Base-by-base conservation (phyloP, 129 eudicot species). In the Centrapalus pauciflorus region DNA sequence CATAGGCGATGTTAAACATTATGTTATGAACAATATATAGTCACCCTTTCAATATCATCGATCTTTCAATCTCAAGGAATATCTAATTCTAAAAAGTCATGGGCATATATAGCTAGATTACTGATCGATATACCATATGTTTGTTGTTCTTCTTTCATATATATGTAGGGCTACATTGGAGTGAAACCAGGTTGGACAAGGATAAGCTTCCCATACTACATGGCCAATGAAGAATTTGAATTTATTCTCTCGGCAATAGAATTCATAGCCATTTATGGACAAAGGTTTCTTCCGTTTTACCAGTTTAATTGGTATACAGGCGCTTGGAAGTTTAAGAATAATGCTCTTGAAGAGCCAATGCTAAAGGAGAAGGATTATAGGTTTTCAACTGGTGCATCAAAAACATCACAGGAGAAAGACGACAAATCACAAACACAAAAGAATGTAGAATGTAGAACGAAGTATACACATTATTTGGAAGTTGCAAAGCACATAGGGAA, bases 111-210 rank as follows among this genome's bases (percentile, higher is more conserved):
- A n/a, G n/a, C n/a, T n/a, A n/a, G n/a, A n/a, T n/a, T n/a, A n/a
- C n/a, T n/a, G n/a, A n/a, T n/a, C n/a, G n/a, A n/a, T n/a, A n/a
- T 87, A 83, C 8, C 48, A 13, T 32, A 1, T 20, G 28, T 30
- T 67, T 20, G 1, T 1, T 41, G n/a, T 40, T 65, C 9, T 17
- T 67, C 40, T 3, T 70, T 4, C 2, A 12, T 49, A 13, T 23
- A 61, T 49, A 13, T 23, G 55, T 65, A 86, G 95, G 97, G 97
- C 5, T 84, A 87, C 32, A 58, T 0, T 21, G 95, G 91, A 32
- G 80, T 82, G 28, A 90, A 90, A 83, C 81, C 88, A 0, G 97
- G 95, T 5, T 90, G 95, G 95, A 79, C 97, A 38, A 82, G 97
- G 59, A 71, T 90, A 14, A 84, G 88, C 85, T 84, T 90, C 25